Base-by-base conservation (phyloP, 2,329 filamentous ascomycete species). In the Aspergillus neoniger region DNA sequence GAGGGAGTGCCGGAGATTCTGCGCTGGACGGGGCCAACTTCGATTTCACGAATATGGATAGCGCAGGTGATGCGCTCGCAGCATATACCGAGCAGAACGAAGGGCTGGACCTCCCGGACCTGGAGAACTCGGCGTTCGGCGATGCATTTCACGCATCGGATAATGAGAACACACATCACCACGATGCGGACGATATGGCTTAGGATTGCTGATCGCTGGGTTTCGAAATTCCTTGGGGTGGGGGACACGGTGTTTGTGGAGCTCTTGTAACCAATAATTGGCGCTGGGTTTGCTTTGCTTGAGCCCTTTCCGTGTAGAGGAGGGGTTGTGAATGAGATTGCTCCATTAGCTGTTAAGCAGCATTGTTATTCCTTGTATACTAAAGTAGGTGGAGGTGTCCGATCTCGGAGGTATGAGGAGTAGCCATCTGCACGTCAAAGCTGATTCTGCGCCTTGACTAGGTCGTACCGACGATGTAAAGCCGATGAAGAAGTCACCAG, bases 91-190 rank as follows among this genome's bases (percentile, higher is more conserved):
- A 84, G 15, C 83, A 85, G 14, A 81, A 85, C 54, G 81, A 82
- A 58, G 77, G 77, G 3, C 74, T 82, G 4, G 82, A 82, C 65
- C 72, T 83, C 44, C 85, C 83, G 8, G 89, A 88, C 64, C 84
- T 92, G 80, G 89, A 91, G 50, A 89, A 92, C 70, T 91, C 88
- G 38, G 91, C 90, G 1, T 95, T 95, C 78, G 91, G 90, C 2
- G 90, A 95, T 68, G 91, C 91, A 0, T 91, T 94, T 76, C 90
- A 92, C 64, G 81, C 80, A 15, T 81, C 82, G 50, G 81, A 83
- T 63, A 77, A 78, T 60, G 76, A 80, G 58, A 70, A 75, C 62
- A 73, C 68, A n/a, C 73, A 78, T 61, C 70, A 76, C 59, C 75
- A 71, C 43, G 76, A 79, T 49, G 70, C 72, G 4, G 76, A 78